A percentile compares a stretch with the other conserved stretches of the same genome.
Conservation (phyloP, 768 basidiomycete genomes). For the Leucogyrophana mollusca region DNA sequence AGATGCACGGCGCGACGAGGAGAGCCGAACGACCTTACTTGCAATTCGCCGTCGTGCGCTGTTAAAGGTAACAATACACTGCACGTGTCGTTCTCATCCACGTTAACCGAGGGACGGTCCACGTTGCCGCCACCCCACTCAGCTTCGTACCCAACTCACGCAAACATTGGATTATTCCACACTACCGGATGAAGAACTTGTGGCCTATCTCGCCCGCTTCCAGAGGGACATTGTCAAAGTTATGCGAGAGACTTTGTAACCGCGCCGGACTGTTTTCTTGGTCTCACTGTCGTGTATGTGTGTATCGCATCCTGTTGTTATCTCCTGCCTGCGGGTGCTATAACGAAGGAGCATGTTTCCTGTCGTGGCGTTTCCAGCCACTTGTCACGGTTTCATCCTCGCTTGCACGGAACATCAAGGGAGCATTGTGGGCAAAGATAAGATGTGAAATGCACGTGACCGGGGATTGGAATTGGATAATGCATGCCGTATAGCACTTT, state of each 20-base stretch:
- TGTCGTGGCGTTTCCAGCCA: too few relatives aligned
- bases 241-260: slow-evolving; percentile 37
- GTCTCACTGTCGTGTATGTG: slow-evolving; percentile 2
- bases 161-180: slow-evolving; percentile 74
- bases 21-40: slow-evolving; percentile 60
- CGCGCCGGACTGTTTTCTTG: too few relatives aligned
- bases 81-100: too few relatives aligned
- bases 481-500: not conserved
- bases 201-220: slow-evolving; percentile 62
- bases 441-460: not conserved
- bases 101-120: too few relatives aligned
- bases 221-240: slow-evolving; percentile 69
- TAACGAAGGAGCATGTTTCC: not conserved
- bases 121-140: too few relatives aligned
- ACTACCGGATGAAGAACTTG: slow-evolving; percentile 68
- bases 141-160: slow-evolving; percentile 74
- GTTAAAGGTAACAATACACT: slow-evolving; percentile 54
- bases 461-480: not conserved
- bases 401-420: too few relatives aligned
- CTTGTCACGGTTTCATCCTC: too few relatives aligned
- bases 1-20: slow-evolving; percentile 54
- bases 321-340: not conserved
- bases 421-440: not conserved
- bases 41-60: slow-evolving; percentile 65
- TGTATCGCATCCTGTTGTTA: slow-evolving; percentile 1